A percentile compares a stretch with the other conserved stretches of the same genome.
These are phyloP conservation scores for Micractinium sp. DNA, from an alignment of 139 green algal genomes.

Conservation along the genomic window DNA sequence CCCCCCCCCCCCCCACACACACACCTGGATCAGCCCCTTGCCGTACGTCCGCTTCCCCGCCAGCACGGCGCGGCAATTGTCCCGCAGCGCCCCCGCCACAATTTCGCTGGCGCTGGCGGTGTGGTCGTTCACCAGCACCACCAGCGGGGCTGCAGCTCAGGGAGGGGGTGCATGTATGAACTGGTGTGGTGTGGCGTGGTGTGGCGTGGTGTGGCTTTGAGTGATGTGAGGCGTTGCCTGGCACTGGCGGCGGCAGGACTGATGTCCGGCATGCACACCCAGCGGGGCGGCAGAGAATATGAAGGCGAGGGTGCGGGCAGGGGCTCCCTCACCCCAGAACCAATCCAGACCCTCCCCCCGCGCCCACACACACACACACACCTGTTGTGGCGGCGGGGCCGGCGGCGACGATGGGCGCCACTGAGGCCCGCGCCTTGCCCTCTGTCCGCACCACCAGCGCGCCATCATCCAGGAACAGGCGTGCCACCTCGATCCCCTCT, in stretches of 20 bases:
- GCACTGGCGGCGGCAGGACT: too few species aligned
- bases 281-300: too few species aligned
- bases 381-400: constrained; percentile 40
- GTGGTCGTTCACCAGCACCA: constrained; percentile 88
- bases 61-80: constrained; percentile 95
- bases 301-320: too few species aligned
- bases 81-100: constrained; percentile 86
- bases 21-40: constrained; percentile 95
- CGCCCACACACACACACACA: not conserved
- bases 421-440: constrained; percentile 32
- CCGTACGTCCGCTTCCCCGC: constrained; percentile 87
- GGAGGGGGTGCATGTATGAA: not conserved
- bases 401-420: constrained; percentile 37
- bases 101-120: constrained; percentile 93
- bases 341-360: too few species aligned
- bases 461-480: constrained; percentile 81
- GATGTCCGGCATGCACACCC: too few species aligned
- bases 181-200: too few species aligned
- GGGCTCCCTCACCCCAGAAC: too few species aligned
- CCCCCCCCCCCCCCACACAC: not conserved
- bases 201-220: too few species aligned
- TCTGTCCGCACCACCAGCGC: constrained; percentile 81
- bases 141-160: constrained; percentile 51
- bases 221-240: too few species aligned
- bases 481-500: constrained; percentile 84